Percentiles rank a stretch among this genome's conserved stretches.
phyloP scores from a whole-genome alignment of 2,329 filamentous ascomycete genomes.

The Aspergillus hortae region DNA sequence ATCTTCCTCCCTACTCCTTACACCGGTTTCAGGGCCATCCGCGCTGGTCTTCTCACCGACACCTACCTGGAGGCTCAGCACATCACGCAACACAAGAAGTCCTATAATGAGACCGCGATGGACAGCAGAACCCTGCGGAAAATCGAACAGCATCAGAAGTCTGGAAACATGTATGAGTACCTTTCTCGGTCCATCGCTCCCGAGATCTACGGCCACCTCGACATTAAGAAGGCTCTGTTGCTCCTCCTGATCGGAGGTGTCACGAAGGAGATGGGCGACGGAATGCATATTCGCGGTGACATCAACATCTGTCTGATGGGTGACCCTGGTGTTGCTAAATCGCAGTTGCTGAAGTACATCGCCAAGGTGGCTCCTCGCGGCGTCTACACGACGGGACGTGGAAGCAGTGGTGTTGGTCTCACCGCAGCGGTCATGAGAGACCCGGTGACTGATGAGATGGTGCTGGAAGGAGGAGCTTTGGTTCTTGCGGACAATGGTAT shows the following conservation, averaged over 20 bases:
- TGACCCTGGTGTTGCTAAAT: constrained; percentile 99
- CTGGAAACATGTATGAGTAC: constrained; percentile 92
- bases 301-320: constrained; percentile 99
- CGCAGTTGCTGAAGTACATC: constrained; percentile 96
- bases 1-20: constrained; percentile 97
- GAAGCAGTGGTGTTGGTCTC: constrained; percentile 75
- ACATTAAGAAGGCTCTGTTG: constrained; percentile 97
- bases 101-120: constrained; percentile 86
- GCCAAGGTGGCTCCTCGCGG: constrained; percentile 94
- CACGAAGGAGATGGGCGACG: constrained; percentile 93
- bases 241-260: constrained; percentile 93
- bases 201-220: constrained; percentile 92
- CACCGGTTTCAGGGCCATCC: constrained; percentile 97
- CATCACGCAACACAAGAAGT: constrained; percentile 94
- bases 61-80: constrained; percentile 95
- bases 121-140: constrained; percentile 75
- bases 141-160: constrained; percentile 80
- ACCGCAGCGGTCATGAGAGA: constrained; percentile 79
- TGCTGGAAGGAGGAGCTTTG: constrained; percentile 74
- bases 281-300: constrained; percentile 97
- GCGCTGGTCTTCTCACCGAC: constrained; percentile 91
- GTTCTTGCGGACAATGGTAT: constrained; percentile 78
- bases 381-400: constrained; percentile 78
- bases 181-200: constrained; percentile 94
- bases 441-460: constrained; percentile 74